Evolutionary conservation across 257 asterid species (phyloP), one percentile per base, ranked within the genome.

Genomic region (Solanum rostratum): DNA sequence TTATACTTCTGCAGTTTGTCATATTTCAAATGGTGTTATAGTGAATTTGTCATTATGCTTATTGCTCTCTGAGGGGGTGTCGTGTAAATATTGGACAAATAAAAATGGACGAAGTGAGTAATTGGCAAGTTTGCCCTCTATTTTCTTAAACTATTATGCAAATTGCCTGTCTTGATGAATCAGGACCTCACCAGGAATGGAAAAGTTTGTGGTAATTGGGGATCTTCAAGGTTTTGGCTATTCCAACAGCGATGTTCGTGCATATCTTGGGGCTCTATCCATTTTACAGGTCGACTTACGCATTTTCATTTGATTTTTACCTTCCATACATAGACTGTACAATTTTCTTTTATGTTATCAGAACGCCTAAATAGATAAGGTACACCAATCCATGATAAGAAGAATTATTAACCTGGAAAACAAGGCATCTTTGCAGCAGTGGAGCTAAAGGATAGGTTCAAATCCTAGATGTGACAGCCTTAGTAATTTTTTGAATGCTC

Each of bases 161-260:
- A 16, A 46, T 4, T 9, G 30, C 29, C 3, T 57, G 6, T 76
- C 3, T 74, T 74, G 18, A 49, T 76, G 16, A 49, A 27, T 49
- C 82, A 96, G 99, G 90, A 93, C 85, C 33, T 87, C 89, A 0
- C 86, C 86, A 30, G 97, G 95, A 71, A 87, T 88, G 62, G 97
- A 89, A 19, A 93, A 93, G 89, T 96, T 96, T 91, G 92, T 93
- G 29, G 88, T 93, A 22, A 96, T 96, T 20, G 93, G 89, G 52
- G 99, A 94, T 84, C 87, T 96, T 63, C 43, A 91, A 88, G 97
- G 94, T 49, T 94, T 91, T 88, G 96, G 97, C 53, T 96, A 91
- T 78, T 69, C 92, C 53, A 94, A 93, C 85, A 90, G 92, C 39
- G 98, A 96, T 82, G 53, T 91, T 69, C 94, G 94, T 18, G 99